Conservation (phyloP, 2,329 filamentous ascomycete species). For the Xylaria arbuscula region DNA sequence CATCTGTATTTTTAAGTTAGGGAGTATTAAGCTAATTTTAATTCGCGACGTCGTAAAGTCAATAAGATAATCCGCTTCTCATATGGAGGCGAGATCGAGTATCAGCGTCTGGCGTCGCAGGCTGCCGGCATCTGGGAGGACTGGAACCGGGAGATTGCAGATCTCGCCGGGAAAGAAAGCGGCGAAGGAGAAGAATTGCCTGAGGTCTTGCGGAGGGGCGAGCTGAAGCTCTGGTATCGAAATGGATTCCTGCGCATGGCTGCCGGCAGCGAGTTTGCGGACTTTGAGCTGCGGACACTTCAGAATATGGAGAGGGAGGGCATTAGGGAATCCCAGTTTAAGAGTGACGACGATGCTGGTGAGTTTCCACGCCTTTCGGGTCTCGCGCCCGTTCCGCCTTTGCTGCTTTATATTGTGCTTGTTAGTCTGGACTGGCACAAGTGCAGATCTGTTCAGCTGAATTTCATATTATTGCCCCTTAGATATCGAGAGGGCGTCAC, state of each 20-base stretch:
- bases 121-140: slow-evolving; percentile 55
- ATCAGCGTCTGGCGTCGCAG: slow-evolving; percentile 59
- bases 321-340: slow-evolving; percentile 44
- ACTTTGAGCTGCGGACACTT: slow-evolving; percentile 42
- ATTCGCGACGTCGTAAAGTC: slow-evolving; percentile 31
- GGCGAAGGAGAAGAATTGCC: slow-evolving; percentile 31
- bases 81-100: slow-evolving; percentile 58
- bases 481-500: slow-evolving; percentile 41
- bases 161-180: slow-evolving; percentile 18
- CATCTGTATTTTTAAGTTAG: too few relatives aligned
- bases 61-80: slow-evolving; percentile 59
- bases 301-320: slow-evolving; percentile 46
- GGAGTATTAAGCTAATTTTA: too few relatives aligned
- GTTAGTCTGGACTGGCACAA: background rate
- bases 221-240: slow-evolving; percentile 45
- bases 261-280: slow-evolving; percentile 35
- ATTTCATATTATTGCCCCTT: background rate
- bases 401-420: background rate
- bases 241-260: slow-evolving; percentile 46
- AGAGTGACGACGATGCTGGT: slow-evolving; percentile 43
- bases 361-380: slow-evolving; percentile 16
- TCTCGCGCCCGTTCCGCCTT: background rate
- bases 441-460: background rate
- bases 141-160: slow-evolving; percentile 57
- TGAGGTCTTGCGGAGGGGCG: slow-evolving; percentile 29